Evolutionary conservation across 257 asterid genomes (phyloP), one percentile per base, ranked within the genome.

Genomic region (Solanum neorickii): DNA sequence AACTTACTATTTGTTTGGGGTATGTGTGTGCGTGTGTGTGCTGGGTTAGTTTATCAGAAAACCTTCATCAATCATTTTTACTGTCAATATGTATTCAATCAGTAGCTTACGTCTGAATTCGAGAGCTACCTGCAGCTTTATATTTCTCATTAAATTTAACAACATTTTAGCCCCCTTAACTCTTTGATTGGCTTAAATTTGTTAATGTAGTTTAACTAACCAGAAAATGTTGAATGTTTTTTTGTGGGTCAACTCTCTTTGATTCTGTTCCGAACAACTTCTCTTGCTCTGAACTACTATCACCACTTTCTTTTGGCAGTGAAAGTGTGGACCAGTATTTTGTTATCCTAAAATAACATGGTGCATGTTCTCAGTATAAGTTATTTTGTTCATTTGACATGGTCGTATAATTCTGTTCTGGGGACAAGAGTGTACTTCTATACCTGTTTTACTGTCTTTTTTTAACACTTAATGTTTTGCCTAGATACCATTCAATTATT

Each of bases 401-500:
- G 21, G 69, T 49, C 66, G 12, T 49, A 49, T 76, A 76, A 60
- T 76, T 44, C 60, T 42, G 60, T 42, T 82, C 31, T 49, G 33
- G 69, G 85, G 66, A 47, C 20, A 20, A 46, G 85, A 10, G 44
- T 31, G 44, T 16, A 82, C 65, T 49, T 49, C 65, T 78, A 9
- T 27, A 18, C 85, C 44, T 82, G 44, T 29, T 29, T 82, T 47
- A 52, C 68, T 29, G 29, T 52, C n/a, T 12, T 25, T 47, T 39
- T 76, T 87, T 89, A 87, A 69, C 60, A 47, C 25, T 83, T 89
- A 87, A 52, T 87, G 77, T 84, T 89, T 73, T 75, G 83, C 84
- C 83, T 92, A 97, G 99, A 88, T 94, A 92, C 91, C 98, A 96
- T 86, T 90, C 92, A 72, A 87, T 94, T 33, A 87, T 87, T 37